Percentiles rank a stretch among this genome's conserved stretches.
Evolutionary conservation across 306 rosid genomes (phyloP).

Genomic region (Vachellia pachyceras): DNA sequence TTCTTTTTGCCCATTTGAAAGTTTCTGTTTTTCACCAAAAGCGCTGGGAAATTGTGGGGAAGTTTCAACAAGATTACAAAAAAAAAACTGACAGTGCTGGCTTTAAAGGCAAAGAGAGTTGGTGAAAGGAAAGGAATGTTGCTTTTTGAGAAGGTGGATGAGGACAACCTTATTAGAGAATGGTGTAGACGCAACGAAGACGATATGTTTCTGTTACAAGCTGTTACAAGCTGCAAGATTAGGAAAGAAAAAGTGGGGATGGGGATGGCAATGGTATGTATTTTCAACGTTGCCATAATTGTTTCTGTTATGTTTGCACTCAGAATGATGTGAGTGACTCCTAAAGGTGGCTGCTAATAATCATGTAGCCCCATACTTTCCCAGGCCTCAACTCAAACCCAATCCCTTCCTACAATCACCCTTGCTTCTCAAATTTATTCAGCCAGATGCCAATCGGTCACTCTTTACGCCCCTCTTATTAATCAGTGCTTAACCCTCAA

Average conservation of each 20-base stretch:
- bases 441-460: neutral
- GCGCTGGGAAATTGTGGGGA: neutral
- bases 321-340: neutral
- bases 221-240: neutral
- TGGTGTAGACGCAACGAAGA: neutral
- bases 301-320: constrained; percentile 4
- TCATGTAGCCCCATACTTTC: neutral
- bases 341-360: neutral
- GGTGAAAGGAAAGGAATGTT: neutral
- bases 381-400: constrained; percentile 27
- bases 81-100: neutral
- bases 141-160: neutral
- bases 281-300: constrained; percentile 22
- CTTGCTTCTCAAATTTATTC: neutral
- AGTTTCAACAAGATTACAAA: neutral
- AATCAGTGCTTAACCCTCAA: neutral
- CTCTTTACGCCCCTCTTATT: neutral
- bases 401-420: neutral
- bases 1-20: neutral
- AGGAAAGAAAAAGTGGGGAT: neutral
- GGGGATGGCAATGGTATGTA: neutral
- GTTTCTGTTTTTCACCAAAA: neutral
- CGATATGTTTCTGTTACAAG: neutral
- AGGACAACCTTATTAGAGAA: neutral
- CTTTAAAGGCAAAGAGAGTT: neutral